Evolutionary conservation across 1,139 yeast species (phyloP), one percentile per base, ranked within the genome.

Genomic region (Eremothecium sinecaudum): DNA sequence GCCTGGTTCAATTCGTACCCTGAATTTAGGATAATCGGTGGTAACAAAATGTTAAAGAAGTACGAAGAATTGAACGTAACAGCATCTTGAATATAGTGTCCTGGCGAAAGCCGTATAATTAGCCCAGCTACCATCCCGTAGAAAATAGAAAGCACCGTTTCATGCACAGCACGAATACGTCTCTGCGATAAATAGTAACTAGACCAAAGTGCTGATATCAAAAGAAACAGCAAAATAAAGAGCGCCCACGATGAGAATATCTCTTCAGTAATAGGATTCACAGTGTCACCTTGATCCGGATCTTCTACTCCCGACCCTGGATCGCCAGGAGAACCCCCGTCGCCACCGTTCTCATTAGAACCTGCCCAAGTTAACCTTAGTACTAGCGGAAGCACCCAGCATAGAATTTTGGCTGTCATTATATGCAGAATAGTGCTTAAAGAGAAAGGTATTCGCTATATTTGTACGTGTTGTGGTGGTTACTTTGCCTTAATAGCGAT

Each of bases 161-260:
- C 99, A 59, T 92, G 99, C 12, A 92, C 75, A 2, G 95, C 94
- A 55, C 84, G 87, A 46, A 92, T 87, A 46, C 92, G 71, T 47
- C 87, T 73, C 51, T 84, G 95, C 53, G 90, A 95, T 36, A 92
- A 65, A 57, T 82, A 90, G 61, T 90, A 92, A 20, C 94, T 80
- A 2, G 95, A 82, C 96, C 97, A 90, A 34, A 92, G 63, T 0
- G 98, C 95, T 7, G 86, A 72, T 43, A 92, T 81, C 34, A 92
- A 65, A 33, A 92, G 67, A 39, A 82, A 72, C 35, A 92, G 62
- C 44, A 90, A 68, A 40, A 92, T 92, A 59, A 86, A 87, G 25
- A 92, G 63, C 0, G 98, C 97, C 99, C 98, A 92, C 0, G 95
- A 83, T 7, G 94, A 80, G 57, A 86, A 90, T 50, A 90, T 86